Conservation (phyloP, 139 green algal genomes). For the Choricystis sp. region DNA sequence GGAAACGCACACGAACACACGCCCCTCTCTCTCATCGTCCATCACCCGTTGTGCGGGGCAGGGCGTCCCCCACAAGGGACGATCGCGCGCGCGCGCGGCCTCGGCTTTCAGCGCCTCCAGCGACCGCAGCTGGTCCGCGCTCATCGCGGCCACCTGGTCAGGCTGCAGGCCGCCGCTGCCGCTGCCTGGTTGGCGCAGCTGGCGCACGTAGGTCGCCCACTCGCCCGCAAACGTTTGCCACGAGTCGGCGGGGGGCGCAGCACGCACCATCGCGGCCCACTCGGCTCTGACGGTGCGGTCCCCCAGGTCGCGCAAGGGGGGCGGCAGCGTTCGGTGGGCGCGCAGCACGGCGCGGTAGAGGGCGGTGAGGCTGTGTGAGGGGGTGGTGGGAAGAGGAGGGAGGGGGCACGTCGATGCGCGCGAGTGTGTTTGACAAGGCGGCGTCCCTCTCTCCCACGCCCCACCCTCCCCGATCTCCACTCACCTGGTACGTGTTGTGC, state of each 20-base stretch:
- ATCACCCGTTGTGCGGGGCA: too few relatives aligned
- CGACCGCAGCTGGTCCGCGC: slow-evolving; percentile 4
- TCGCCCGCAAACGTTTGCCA: slow-evolving; percentile 48
- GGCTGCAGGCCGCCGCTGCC: slow-evolving; percentile 1
- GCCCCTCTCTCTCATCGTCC: too few relatives aligned
- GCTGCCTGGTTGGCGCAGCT: slow-evolving; percentile 19
- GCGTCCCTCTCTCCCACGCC: too few relatives aligned
- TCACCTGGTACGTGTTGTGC: not conserved
- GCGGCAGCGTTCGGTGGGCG: slow-evolving; percentile 40
- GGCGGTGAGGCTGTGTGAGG: not conserved
- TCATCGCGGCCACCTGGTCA: slow-evolving; percentile 6
- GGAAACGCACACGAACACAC: too few relatives aligned
- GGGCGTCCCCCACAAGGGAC: too few relatives aligned
- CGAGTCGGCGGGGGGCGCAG: slow-evolving; percentile 33
- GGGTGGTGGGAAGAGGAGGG: slow-evolving; percentile 6
- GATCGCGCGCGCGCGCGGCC: too few relatives aligned
- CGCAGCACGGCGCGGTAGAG: slow-evolving; percentile 53
- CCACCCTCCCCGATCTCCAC: too few relatives aligned
- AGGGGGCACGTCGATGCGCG: slow-evolving; percentile 1
- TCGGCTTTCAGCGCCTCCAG: slow-evolving; percentile 7
- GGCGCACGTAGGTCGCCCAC: slow-evolving; percentile 45
- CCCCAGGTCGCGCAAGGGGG: slow-evolving; percentile 44
- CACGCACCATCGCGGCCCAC: slow-evolving; percentile 37
- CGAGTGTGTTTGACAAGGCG: not conserved
- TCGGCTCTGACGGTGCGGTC: slow-evolving; percentile 46